Evolutionary conservation across 1,284 basidiomycete species (phyloP).

Genomic region (Heterobasidion occidentale): DNA sequence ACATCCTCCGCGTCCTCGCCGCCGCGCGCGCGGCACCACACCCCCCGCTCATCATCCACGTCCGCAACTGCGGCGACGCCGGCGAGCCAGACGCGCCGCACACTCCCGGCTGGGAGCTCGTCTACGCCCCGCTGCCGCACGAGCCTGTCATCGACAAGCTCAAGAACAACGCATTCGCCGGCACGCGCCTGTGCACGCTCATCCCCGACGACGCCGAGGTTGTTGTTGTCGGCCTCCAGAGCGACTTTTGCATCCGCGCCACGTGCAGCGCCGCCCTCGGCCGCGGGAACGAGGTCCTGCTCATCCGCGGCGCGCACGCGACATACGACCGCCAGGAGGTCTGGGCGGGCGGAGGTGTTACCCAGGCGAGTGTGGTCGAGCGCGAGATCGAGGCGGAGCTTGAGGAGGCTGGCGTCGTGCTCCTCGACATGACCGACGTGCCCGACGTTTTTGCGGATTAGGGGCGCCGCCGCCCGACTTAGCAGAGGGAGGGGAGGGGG

Average conservation of each 20-base stretch:
- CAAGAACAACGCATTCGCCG: slow-evolving; percentile 64
- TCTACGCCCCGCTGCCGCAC: slow-evolving; percentile 28
- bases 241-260: slow-evolving; percentile 57
- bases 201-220: slow-evolving; percentile 47
- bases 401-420: slow-evolving; percentile 53
- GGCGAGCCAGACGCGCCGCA: slow-evolving; percentile 52
- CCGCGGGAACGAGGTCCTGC: slow-evolving; percentile 55
- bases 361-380: slow-evolving; percentile 42
- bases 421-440: slow-evolving; percentile 59
- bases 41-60: slow-evolving; percentile 54
- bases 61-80: slow-evolving; percentile 52
- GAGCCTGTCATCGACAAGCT: slow-evolving; percentile 56
- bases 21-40: slow-evolving; percentile 38
- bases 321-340: slow-evolving; percentile 59
- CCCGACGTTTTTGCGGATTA: slow-evolving; percentile 47
- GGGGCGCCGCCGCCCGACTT: background rate
- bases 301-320: slow-evolving; percentile 56
- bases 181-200: slow-evolving; percentile 40
- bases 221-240: slow-evolving; percentile 58
- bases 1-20: slow-evolving; percentile 41
- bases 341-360: slow-evolving; percentile 44
- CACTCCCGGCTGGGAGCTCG: slow-evolving; percentile 50
- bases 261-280: slow-evolving; percentile 56
- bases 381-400: slow-evolving; percentile 40
- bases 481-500: background rate